Conservation (phyloP, 805 yeast genomes). For the Aciculoconidium aculeatum region DNA sequence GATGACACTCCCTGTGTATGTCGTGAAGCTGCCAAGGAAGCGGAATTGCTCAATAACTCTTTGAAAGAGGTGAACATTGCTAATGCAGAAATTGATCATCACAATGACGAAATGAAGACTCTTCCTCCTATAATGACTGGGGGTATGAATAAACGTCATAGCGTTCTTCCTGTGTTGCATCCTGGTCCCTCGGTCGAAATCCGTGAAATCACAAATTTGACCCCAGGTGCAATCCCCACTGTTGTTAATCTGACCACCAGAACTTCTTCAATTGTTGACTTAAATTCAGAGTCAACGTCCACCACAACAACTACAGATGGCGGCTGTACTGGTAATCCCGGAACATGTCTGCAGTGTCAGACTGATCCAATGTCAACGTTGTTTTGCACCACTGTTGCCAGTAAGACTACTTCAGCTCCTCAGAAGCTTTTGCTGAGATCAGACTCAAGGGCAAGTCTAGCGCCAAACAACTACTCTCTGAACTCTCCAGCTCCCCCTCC, state of each 20-base stretch:
- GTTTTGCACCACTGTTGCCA: conserved; percentile 82
- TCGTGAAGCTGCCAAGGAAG: conserved; percentile 64
- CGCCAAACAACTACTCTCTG: conserved; percentile 6
- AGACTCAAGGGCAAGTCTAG: conserved; percentile 1
- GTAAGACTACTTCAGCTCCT: conserved; percentile 28
- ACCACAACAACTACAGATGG: conserved; percentile 17
- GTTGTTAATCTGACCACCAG: conserved; percentile 19
- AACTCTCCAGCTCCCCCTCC: conserved; percentile 12
- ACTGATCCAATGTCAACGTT: conserved; percentile 81
- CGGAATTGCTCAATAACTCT: conserved; percentile 23
- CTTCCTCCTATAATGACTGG: conserved; percentile 39
- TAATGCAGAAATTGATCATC: conserved; percentile 10
- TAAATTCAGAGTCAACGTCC: conserved; percentile 3
- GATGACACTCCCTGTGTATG: conserved; percentile 92
- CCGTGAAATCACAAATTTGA: conserved; percentile 34
- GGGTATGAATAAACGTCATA: conserved; percentile 19
- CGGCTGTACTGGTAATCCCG: conserved; percentile 83
- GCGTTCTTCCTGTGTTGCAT: conserved; percentile 52
- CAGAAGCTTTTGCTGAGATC: no score
- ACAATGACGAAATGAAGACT: conserved; percentile 17
- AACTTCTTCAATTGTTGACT: conserved; percentile 4
- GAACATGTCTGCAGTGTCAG: conserved; percentile 79
- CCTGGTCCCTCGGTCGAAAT: conserved; percentile 60
- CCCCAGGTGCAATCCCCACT: conserved; percentile 34
- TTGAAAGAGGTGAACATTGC: conserved; percentile 9